Conservation (phyloP, 805 yeast genomes). For the Zygosaccharomyces siamensis region DNA sequence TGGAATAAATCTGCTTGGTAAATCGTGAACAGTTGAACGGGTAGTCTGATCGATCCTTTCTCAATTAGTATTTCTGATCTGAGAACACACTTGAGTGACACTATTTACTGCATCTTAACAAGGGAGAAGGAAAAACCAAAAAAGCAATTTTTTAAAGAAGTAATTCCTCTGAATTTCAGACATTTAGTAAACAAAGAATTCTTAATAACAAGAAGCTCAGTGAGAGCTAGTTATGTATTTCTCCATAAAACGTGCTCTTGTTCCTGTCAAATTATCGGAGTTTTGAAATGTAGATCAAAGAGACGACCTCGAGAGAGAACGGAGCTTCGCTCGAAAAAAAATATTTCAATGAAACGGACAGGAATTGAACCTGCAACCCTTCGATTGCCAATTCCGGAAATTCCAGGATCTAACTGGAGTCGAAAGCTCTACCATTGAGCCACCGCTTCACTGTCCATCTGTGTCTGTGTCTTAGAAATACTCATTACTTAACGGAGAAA, state of each 20-base stretch:
- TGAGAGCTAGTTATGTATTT: no score
- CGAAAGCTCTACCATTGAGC: slow-evolving; percentile 64
- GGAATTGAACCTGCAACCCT: slow-evolving; percentile 75
- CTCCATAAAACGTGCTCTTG: no score
- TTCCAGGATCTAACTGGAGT: slow-evolving; percentile 42
- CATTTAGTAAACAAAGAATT: no score
- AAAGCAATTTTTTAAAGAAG: not conserved
- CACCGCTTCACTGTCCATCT: slow-evolving; percentile 43
- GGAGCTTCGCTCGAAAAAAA: not conserved
- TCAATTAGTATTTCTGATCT: not conserved
- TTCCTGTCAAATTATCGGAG: no score
- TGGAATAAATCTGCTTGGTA: not conserved
- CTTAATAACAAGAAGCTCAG: no score
- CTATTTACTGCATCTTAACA: not conserved
- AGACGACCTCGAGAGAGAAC: no score
- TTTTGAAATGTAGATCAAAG: no score
- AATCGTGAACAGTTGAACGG: not conserved
- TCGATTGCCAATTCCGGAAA: slow-evolving; percentile 42
- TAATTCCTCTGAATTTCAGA: no score
- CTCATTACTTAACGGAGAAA: no score
- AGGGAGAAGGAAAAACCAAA: not conserved
- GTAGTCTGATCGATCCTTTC: not conserved
- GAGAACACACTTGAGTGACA: not conserved
- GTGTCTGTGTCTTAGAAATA: not conserved
- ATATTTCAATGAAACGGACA: slow-evolving; percentile 51